phyloP scores from a whole-genome alignment of 306 rosid species.

The Vigna hirtella region DNA sequence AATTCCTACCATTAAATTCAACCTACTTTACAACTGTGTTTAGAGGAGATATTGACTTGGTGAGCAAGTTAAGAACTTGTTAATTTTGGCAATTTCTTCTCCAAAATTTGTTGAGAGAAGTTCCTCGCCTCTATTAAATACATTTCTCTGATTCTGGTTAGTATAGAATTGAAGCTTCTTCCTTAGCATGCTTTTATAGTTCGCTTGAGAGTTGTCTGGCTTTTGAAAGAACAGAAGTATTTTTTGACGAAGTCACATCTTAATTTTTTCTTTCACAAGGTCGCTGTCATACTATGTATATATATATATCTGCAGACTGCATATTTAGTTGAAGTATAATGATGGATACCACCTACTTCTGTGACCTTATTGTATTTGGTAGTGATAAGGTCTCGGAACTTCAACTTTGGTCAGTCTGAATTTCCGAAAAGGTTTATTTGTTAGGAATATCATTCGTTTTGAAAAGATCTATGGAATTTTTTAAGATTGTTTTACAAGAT shows the following conservation, averaged over 20 bases:
- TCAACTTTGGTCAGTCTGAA: constrained; percentile 18
- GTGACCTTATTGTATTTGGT: constrained; percentile 7
- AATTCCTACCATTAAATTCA: constrained; percentile 5
- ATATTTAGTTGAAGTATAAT: not conserved
- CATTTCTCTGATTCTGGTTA: not conserved
- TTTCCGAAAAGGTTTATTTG: constrained; percentile 8
- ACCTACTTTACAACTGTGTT: not conserved
- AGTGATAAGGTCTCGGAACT: not conserved
- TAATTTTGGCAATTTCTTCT: not conserved
- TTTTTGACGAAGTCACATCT: not conserved
- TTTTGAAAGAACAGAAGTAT: not conserved
- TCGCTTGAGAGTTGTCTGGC: not conserved
- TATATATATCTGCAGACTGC: not conserved
- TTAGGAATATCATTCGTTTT: constrained; percentile 24
- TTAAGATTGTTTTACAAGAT: constrained; percentile 13
- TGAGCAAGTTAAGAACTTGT: not conserved
- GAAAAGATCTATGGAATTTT: constrained; percentile 11
- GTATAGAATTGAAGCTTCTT: constrained; percentile 4
- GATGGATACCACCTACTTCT: constrained; percentile 2
- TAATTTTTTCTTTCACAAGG: not conserved
- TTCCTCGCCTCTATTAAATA: not conserved
- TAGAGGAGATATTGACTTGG: constrained; percentile 8
- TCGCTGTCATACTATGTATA: not conserved
- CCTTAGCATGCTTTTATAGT: not conserved
- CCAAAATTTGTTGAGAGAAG: not conserved